Conservation (phyloP, 345 rosid genomes). For the Eucalyptus brandiana region DNA sequence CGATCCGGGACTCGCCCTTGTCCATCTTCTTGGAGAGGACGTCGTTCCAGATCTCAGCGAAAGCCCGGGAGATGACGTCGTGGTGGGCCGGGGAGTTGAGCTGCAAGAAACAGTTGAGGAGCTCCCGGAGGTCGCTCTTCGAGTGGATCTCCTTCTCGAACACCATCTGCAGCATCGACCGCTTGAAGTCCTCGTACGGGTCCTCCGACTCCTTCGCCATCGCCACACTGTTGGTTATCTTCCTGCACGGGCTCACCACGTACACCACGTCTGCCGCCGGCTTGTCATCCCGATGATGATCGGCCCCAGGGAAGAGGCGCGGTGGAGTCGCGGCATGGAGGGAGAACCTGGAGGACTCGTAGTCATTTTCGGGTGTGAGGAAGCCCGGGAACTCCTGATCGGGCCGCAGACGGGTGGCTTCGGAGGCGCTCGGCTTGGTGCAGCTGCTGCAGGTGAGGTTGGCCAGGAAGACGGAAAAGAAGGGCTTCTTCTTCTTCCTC, state of each 20-base stretch:
- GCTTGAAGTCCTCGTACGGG: conserved; percentile 35
- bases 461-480: neutral
- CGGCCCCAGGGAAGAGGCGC: neutral
- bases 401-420: neutral
- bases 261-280: neutral
- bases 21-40: neutral
- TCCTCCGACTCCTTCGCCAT: conserved; percentile 38
- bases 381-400: neutral
- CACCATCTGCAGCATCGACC: conserved; percentile 50
- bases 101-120: conserved; percentile 37
- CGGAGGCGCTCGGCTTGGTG: neutral
- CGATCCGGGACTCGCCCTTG: neutral
- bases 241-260: conserved; percentile 10
- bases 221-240: conserved; percentile 25
- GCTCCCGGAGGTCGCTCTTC: conserved; percentile 26
- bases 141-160: conserved; percentile 32
- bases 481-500: neutral
- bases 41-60: conserved; percentile 30
- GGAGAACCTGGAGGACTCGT: neutral
- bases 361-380: neutral
- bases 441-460: conserved; percentile 2
- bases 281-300: neutral
- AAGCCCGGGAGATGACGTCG: conserved; percentile 24
- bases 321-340: neutral
- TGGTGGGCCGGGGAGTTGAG: conserved; percentile 35